A percentile compares a stretch with the other conserved stretches of the same genome.
phyloP scores from a whole-genome alignment of 768 basidiomycete genomes.

The Amanita thiersii region DNA sequence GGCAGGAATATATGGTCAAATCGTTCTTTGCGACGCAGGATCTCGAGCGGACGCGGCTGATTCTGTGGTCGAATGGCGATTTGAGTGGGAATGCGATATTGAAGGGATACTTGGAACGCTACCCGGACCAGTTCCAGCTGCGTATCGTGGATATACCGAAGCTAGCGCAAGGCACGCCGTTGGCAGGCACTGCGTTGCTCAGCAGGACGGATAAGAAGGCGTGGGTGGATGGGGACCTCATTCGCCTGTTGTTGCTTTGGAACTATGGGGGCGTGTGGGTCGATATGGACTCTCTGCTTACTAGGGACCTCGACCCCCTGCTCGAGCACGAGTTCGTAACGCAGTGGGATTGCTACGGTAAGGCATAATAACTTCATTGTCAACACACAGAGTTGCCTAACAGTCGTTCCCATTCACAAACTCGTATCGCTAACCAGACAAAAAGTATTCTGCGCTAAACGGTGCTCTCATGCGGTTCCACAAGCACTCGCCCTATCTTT shows the following conservation, averaged over 20 bases:
- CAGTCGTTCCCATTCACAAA: too few species aligned
- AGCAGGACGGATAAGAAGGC: constrained; percentile 65
- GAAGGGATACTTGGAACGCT: constrained; percentile 45
- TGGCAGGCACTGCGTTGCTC: constrained; percentile 60
- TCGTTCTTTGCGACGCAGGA: constrained; percentile 94
- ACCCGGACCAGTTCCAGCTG: constrained; percentile 67
- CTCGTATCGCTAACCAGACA: constrained; percentile 20
- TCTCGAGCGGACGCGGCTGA: constrained; percentile 47
- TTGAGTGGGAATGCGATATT: constrained; percentile 49
- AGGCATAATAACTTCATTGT: constrained; percentile 14
- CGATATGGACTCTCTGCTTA: constrained; percentile 94
- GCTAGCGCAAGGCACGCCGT: constrained; percentile 69
- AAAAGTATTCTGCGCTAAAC: constrained; percentile 59
- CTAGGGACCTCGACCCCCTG: constrained; percentile 78
- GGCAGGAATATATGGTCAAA: constrained; percentile 88
- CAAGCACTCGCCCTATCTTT: constrained; percentile 88
- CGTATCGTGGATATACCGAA: constrained; percentile 55
- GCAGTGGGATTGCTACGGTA: constrained; percentile 99
- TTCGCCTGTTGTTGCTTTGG: constrained; percentile 86
- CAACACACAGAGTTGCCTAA: constrained; percentile 1
- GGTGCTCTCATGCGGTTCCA: constrained; percentile 94
- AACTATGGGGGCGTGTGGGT: constrained; percentile 91
- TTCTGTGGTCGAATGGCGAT: constrained; percentile 92
- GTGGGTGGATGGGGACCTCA: constrained; percentile 92
- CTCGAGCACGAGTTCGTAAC: constrained; percentile 95